These are phyloP conservation scores for Crepidotus variabilis DNA, from an alignment of 768 basidiomycete species.

Conservation along the genomic window DNA sequence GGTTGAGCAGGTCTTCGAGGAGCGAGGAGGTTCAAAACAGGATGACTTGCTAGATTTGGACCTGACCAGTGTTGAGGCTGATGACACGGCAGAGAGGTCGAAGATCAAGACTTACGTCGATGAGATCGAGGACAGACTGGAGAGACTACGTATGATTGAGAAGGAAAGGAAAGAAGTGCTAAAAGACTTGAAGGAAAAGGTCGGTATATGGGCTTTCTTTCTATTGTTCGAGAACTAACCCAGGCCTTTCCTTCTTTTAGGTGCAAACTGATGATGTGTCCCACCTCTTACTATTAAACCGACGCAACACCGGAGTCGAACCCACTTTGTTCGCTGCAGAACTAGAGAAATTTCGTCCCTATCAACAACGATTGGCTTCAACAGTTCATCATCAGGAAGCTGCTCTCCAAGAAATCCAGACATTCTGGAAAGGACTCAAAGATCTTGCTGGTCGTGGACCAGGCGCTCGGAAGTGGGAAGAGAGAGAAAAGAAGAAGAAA, in stretches of 20 bases:
- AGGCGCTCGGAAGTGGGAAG: slow-evolving; percentile 77
- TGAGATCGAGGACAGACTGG: slow-evolving; percentile 77
- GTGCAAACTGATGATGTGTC: slow-evolving; percentile 97
- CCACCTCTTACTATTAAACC: slow-evolving; percentile 86
- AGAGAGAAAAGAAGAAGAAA: slow-evolving; percentile 74
- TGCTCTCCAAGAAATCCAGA: slow-evolving; percentile 68
- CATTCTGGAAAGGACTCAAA: slow-evolving; percentile 70
- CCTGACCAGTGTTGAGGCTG: slow-evolving; percentile 46
- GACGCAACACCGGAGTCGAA: slow-evolving; percentile 79
- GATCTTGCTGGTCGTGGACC: slow-evolving; percentile 73
- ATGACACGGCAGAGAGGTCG: slow-evolving; percentile 62
- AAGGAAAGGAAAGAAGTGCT: slow-evolving; percentile 83
- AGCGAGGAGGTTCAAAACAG: slow-evolving; percentile 34
- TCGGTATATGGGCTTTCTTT: slow-evolving; percentile 22
- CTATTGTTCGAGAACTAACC: neutral
- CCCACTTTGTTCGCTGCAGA: slow-evolving; percentile 88
- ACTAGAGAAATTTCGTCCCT: slow-evolving; percentile 93
- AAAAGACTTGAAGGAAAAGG: slow-evolving; percentile 96
- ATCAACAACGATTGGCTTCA: slow-evolving; percentile 75
- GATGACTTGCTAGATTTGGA: slow-evolving; percentile 64
- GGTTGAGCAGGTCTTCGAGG: slow-evolving; percentile 62
- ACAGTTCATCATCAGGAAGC: slow-evolving; percentile 77
- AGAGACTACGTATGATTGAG: slow-evolving; percentile 75
- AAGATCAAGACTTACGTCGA: slow-evolving; percentile 64
- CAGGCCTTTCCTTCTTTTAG: slow-evolving; percentile 41